These are phyloP conservation scores for Agrocybe chaxingu DNA, from an alignment of 768 basidiomycete species.

Conservation along the genomic window DNA sequence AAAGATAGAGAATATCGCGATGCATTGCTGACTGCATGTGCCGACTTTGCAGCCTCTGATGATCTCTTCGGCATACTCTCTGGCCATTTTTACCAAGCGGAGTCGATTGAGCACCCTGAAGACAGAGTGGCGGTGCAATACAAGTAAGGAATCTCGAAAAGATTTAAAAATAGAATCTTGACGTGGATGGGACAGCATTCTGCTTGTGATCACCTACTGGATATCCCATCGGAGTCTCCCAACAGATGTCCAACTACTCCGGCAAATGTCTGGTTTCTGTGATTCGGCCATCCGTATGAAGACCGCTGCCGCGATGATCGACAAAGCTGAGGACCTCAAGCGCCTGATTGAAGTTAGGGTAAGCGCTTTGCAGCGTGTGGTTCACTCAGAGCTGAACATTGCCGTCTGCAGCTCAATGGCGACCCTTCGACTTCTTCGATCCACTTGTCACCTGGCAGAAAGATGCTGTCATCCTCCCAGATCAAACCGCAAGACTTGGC, in stretches of 20 bases:
- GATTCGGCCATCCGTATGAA: conserved; percentile 24
- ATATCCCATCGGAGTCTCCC: conserved; percentile 25
- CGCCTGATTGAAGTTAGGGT: conserved; percentile 27
- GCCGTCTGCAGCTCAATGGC: conserved; percentile 4
- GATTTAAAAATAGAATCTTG: background rate
- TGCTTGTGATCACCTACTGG: conserved; percentile 36
- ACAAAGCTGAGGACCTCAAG: conserved; percentile 28
- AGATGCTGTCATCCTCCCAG: conserved; percentile 26
- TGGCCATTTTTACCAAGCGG: conserved; percentile 35
- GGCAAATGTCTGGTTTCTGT: conserved; percentile 35
- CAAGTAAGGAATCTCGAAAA: conserved; percentile 23
- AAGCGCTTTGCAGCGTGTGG: background rate
- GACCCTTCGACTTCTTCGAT: conserved; percentile 5
- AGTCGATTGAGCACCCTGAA: conserved; percentile 20
- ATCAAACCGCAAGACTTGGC: conserved; percentile 39
- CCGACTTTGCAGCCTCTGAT: conserved; percentile 39
- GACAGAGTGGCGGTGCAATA: conserved; percentile 28
- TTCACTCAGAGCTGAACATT: background rate
- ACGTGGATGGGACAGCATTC: conserved; percentile 22
- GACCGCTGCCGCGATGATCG: conserved; percentile 27
- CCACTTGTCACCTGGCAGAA: conserved; percentile 20
- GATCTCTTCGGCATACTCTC: conserved; percentile 34
- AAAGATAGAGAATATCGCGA: conserved; percentile 36
- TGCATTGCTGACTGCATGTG: conserved; percentile 37
- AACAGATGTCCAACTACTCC: conserved; percentile 26